Evolutionary conservation across 148 eudicot species (phyloP), one percentile per base, ranked within the genome.

Genomic region (Heliamphora exappendiculata): DNA sequence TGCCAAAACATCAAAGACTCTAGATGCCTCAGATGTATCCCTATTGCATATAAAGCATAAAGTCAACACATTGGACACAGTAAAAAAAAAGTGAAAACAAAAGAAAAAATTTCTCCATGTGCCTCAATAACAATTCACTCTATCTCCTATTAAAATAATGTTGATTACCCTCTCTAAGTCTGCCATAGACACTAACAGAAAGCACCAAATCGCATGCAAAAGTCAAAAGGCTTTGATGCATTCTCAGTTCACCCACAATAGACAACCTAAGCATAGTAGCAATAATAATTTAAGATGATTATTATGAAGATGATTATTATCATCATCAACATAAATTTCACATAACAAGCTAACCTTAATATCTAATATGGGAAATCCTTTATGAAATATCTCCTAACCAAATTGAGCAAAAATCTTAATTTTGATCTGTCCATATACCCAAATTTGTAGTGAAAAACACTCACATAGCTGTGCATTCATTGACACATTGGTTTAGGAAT

Each of bases 1-100:
- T 84, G 89, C 97, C 87, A 96, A 81, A 68, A 87, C 94, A 73
- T 88, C 88, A 74, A 82, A 82, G 47, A 90, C 85, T 75, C 85
- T 86, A 34, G 91, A 85, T 13, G 89, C 86, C 79, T 92, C 92
- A 2, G 87, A 76, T 66, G 83, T 74, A 22, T 82, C 78, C 87
- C 98, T 94, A 91, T n/a, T 79, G 77, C 19, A 39, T 16, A 70
- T 39, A 54, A 42, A 66, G 16, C 73, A 54, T 3, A 13, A 34
- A 8, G 31, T 47, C 36, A 70, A 70, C 13, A 50, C 39, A 33
- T 29, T 28, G 73, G 39, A 37, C 11, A 28, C 12, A 28, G n/a
- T n/a, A n/a, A n/a, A n/a, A 45, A 72, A 19, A 5, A 28, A 2
- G 7, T 2, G 31, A 20, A 19, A 49, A 31, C 16, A 20, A 50